A percentile compares a stretch with the other conserved stretches of the same genome.
These are phyloP conservation scores for Xylaria venustula DNA, from an alignment of 495 filamentous ascomycete genomes.

Conservation along the genomic window DNA sequence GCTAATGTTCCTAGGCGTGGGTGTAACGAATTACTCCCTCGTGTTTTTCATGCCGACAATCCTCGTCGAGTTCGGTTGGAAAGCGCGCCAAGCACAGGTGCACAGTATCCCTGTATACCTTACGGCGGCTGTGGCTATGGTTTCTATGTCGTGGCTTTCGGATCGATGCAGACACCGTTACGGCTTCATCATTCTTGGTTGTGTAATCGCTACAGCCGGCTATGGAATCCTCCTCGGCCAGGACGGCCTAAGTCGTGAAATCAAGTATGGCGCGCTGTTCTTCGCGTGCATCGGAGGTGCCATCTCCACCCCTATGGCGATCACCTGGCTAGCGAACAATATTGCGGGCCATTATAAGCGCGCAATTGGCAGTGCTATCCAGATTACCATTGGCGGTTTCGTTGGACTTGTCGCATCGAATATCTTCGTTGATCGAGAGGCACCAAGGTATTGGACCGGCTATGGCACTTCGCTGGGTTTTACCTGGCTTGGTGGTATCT, in stretches of 20 bases:
- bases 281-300: constrained; percentile 53
- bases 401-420: constrained; percentile 58
- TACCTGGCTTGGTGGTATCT: constrained; percentile 46
- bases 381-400: constrained; percentile 56
- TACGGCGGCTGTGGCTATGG: constrained; percentile 46
- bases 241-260: constrained; percentile 23
- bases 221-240: constrained; percentile 50
- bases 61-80: constrained; percentile 56
- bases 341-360: constrained; percentile 64
- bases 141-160: constrained; percentile 44
- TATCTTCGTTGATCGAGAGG: constrained; percentile 44
- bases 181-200: constrained; percentile 48
- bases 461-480: constrained; percentile 50
- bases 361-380: constrained; percentile 53
- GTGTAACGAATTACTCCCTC: constrained; percentile 49
- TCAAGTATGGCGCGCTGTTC: constrained; percentile 57
- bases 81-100: constrained; percentile 48
- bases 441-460: constrained; percentile 49
- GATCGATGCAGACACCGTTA: constrained; percentile 40
- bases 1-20: constrained; percentile 51
- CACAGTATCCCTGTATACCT: constrained; percentile 58
- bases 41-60: constrained; percentile 59
- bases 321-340: constrained; percentile 54
- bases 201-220: constrained; percentile 47
- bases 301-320: constrained; percentile 46